These are phyloP conservation scores for Lachnellula occidentalis DNA, from an alignment of 2,329 filamentous ascomycete genomes.

Conservation along the genomic window DNA sequence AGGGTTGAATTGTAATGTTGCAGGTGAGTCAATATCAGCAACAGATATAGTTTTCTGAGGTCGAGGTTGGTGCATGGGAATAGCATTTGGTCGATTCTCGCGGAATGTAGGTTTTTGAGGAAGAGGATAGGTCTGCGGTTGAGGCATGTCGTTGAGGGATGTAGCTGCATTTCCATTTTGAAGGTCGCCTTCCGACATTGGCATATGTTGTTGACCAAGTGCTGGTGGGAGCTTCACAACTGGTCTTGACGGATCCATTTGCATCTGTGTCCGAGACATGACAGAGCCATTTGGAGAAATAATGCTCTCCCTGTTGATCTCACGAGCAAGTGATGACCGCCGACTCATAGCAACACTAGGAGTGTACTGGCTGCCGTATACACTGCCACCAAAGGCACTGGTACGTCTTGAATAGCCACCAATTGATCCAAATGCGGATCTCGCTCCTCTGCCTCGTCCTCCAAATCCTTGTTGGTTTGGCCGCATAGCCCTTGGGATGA, in stretches of 20 bases:
- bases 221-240: constrained; percentile 76
- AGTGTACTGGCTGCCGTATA: constrained; percentile 69
- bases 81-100: constrained; percentile 47
- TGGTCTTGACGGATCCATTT: constrained; percentile 59
- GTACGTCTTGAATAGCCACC: constrained; percentile 69
- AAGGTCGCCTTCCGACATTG: constrained; percentile 30
- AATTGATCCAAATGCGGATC: constrained; percentile 63
- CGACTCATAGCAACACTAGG: constrained; percentile 85
- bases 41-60: constrained; percentile 93
- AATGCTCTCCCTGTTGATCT: constrained; percentile 64
- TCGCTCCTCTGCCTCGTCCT: constrained; percentile 59
- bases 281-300: constrained; percentile 77
- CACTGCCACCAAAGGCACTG: constrained; percentile 70
- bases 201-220: constrained; percentile 19
- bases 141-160: constrained; percentile 39
- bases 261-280: constrained; percentile 61
- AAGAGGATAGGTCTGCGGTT: constrained; percentile 50
- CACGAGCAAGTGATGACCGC: constrained; percentile 70
- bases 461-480: constrained; percentile 81
- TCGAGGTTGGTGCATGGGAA: constrained; percentile 87
- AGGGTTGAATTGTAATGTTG: constrained; percentile 46
- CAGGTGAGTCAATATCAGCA: constrained; percentile 83
- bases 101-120: constrained; percentile 54
- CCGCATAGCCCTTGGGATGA: constrained; percentile 88
- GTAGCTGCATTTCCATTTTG: constrained; percentile 16